Base-by-base conservation (phyloP, 495 filamentous ascomycete species). In the Viridothelium virens region DNA sequence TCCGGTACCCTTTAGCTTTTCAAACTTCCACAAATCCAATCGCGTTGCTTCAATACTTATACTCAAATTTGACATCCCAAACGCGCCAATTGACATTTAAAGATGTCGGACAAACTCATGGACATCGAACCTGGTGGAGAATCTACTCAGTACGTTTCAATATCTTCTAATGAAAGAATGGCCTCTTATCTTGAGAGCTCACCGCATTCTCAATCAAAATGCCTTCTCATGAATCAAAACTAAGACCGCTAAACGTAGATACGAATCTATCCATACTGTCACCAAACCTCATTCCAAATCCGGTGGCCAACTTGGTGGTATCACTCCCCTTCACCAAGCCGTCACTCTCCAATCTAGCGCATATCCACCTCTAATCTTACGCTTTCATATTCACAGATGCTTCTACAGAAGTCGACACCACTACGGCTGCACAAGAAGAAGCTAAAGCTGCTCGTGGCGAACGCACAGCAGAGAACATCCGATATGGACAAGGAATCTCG, bases 81-180 rank as follows among this genome's bases (percentile, higher is more conserved):
- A 71, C 69, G 63, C 63, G 63, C 66, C 46, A 62, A 44, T 64
- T 66, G 63, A 64, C 37, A 14, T 18, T 53, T 62, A 59, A 56
- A 25, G 70, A 76, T 73, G 74, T 71, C 69, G 62, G 67, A 76
- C 10, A 76, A 77, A 67, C 76, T 89, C 4, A 79, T 88, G 76
- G 82, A 87, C 68, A 86, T 82, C 44, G 81, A 81, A 65, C 80
- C 83, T 46, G 87, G 87, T 66, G 87, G 87, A 61, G 84, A 89
- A 73, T 78, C 76, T 67, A 83, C 83, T 5, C 86, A 87, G 84
- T 87, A 77, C 62, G 78, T 68, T 38, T 31, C 18, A 56, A 34
- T 44, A 25, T 59, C 25, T 25, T 6, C 44, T 18, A 33, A 0
- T 2, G 61, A 25, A 61, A n/a, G 44, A 38, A 39, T 12, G 11